These are phyloP conservation scores for Cucurbita maxima DNA, from an alignment of 306 rosid species.

Conservation along the genomic window DNA sequence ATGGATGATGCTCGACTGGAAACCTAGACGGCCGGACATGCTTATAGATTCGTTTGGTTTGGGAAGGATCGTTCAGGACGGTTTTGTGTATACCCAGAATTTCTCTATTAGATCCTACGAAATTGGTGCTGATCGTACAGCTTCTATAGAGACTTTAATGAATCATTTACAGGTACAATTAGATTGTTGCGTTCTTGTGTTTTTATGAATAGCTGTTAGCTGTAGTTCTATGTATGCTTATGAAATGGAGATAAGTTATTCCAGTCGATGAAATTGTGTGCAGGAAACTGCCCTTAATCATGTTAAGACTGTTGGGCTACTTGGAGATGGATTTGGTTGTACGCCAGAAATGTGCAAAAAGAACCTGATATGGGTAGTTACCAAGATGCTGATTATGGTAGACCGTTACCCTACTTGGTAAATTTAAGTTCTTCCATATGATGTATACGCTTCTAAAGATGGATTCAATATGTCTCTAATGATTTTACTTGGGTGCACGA, in stretches of 20 bases:
- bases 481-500: background rate
- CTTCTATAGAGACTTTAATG: constrained; percentile 91
- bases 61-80: constrained; percentile 92
- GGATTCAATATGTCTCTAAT: background rate
- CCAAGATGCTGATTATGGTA: constrained; percentile 83
- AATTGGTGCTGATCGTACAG: constrained; percentile 98
- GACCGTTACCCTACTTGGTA: constrained; percentile 98
- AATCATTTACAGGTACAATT: constrained; percentile 81
- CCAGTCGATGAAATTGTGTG: constrained; percentile 4
- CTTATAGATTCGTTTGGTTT: constrained; percentile 81
- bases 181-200: background rate
- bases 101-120: constrained; percentile 95
- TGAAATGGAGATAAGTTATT: background rate
- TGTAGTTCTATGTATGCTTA: background rate
- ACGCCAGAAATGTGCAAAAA: constrained; percentile 91
- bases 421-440: constrained; percentile 11
- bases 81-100: constrained; percentile 80
- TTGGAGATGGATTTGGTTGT: constrained; percentile 95
- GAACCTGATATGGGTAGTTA: constrained; percentile 96
- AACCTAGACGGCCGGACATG: constrained; percentile 88
- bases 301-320: constrained; percentile 75
- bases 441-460: background rate
- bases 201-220: background rate
- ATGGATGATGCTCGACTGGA: constrained; percentile 99
- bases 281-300: constrained; percentile 99